Conservation (phyloP, 2,329 filamentous ascomycete genomes). For the Alternaria postmessia region DNA sequence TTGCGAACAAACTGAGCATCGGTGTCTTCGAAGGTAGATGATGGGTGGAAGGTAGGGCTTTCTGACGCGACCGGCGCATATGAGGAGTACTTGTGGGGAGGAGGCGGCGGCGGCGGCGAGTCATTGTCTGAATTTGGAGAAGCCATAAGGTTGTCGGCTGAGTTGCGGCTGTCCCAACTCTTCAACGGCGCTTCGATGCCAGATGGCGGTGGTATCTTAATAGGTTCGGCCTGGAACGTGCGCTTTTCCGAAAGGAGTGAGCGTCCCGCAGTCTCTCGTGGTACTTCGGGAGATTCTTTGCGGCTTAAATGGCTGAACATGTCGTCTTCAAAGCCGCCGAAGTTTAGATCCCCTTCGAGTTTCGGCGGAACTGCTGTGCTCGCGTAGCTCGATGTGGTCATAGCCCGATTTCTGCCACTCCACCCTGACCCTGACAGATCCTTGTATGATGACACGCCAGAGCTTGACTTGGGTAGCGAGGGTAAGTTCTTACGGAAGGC, state of each 20-base stretch:
- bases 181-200: slow-evolving; percentile 59
- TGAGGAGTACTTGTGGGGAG: slow-evolving; percentile 44
- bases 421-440: slow-evolving; percentile 23
- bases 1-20: slow-evolving; percentile 40
- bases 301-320: slow-evolving; percentile 56
- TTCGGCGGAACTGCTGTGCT: slow-evolving; percentile 62
- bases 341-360: slow-evolving; percentile 53
- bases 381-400: slow-evolving; percentile 59
- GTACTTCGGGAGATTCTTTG: slow-evolving; percentile 40
- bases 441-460: slow-evolving; percentile 31
- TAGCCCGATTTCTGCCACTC: slow-evolving; percentile 45
- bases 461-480: slow-evolving; percentile 33
- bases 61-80: slow-evolving; percentile 46
- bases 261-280: slow-evolving; percentile 35
- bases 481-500: slow-evolving; percentile 41
- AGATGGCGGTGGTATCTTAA: slow-evolving; percentile 55
- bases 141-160: slow-evolving; percentile 60
- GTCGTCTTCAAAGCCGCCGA: slow-evolving; percentile 56
- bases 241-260: slow-evolving; percentile 48
- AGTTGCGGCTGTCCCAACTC: slow-evolving; percentile 62
- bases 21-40: slow-evolving; percentile 37
- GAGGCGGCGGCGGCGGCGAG: slow-evolving; percentile 44
- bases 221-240: slow-evolving; percentile 51
- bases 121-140: slow-evolving; percentile 48
- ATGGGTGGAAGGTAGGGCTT: slow-evolving; percentile 40